Conservation (phyloP, 1,284 basidiomycete species). For the Sporisorium graminicola region DNA sequence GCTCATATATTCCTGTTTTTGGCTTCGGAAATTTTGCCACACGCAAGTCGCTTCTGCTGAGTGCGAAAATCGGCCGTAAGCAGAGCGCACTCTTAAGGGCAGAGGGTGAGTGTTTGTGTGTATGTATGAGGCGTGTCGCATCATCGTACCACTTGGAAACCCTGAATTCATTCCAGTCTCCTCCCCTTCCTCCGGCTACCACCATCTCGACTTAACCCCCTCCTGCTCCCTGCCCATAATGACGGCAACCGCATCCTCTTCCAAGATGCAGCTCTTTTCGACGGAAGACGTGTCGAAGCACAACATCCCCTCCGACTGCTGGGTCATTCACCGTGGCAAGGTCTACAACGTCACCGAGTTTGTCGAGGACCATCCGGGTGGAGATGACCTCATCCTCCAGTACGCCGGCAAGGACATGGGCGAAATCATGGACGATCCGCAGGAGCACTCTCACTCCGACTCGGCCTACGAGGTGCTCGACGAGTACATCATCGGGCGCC, state of each 20-base stretch:
- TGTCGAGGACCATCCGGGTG: constrained; percentile 72
- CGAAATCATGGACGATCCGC: constrained; percentile 82
- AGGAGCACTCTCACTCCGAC: constrained; percentile 92
- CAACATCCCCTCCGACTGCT: constrained; percentile 77
- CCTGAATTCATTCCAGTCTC: not conserved
- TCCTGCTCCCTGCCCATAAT: constrained; percentile 6
- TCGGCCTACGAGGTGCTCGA: constrained; percentile 92
- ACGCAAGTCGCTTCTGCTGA: not conserved
- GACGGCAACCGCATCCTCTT: constrained; percentile 27
- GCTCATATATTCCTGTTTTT: not conserved
- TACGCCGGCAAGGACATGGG: constrained; percentile 88
- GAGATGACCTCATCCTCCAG: constrained; percentile 73
- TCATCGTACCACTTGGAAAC: too few species aligned
- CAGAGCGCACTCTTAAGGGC: too few species aligned
- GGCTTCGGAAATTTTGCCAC: constrained; percentile 11
- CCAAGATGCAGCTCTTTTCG: constrained; percentile 55
- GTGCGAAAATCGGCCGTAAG: not conserved
- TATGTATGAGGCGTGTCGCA: too few species aligned
- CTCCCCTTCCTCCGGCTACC: not conserved
- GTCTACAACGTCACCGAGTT: constrained; percentile 73
- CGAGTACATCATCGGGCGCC: constrained; percentile 74
- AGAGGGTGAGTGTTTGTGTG: not conserved
- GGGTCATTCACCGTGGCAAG: constrained; percentile 71
- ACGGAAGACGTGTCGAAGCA: constrained; percentile 55
- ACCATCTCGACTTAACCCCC: not conserved